Conservation (phyloP, 2,329 filamentous ascomycete genomes). For the Gnomoniopsis sp. region DNA sequence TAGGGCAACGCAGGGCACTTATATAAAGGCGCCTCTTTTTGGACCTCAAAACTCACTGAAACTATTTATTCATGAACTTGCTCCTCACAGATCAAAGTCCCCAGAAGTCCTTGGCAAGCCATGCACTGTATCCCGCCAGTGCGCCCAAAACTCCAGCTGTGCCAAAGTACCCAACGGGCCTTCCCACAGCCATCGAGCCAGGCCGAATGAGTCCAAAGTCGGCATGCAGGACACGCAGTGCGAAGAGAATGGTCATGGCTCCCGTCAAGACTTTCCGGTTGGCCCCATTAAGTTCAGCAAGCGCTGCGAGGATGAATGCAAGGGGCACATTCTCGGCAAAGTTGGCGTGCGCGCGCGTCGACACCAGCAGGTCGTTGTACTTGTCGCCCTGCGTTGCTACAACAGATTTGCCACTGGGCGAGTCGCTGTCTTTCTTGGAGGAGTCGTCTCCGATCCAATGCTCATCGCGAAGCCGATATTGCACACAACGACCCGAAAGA, state of each 20-base stretch:
- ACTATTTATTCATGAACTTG: too few relatives aligned
- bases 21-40: too few relatives aligned
- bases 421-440: conserved; percentile 1
- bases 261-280: conserved; percentile 23
- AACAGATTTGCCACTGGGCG: conserved; percentile 16
- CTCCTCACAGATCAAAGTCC: too few relatives aligned
- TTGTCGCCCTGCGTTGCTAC: conserved; percentile 11
- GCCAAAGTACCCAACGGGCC: conserved; percentile 28
- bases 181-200: conserved; percentile 22
- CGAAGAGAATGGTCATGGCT: conserved; percentile 25
- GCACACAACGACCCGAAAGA: conserved; percentile 26
- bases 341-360: conserved; percentile 26
- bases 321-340: conserved; percentile 31
- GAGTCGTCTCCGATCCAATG: conserved; percentile 25
- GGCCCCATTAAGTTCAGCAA: conserved; percentile 31
- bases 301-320: conserved; percentile 26
- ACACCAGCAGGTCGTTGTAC: conserved; percentile 24
- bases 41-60: too few relatives aligned
- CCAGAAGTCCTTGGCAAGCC: conserved; percentile 22
- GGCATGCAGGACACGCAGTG: conserved; percentile 26
- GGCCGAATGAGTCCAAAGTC: conserved; percentile 25
- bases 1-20: too few relatives aligned
- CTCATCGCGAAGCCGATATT: conserved; percentile 24
- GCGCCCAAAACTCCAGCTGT: conserved; percentile 24
- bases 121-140: conserved; percentile 27